Conservation (phyloP, 2,329 filamentous ascomycete genomes). For the Dothiorella sarmentorum region DNA sequence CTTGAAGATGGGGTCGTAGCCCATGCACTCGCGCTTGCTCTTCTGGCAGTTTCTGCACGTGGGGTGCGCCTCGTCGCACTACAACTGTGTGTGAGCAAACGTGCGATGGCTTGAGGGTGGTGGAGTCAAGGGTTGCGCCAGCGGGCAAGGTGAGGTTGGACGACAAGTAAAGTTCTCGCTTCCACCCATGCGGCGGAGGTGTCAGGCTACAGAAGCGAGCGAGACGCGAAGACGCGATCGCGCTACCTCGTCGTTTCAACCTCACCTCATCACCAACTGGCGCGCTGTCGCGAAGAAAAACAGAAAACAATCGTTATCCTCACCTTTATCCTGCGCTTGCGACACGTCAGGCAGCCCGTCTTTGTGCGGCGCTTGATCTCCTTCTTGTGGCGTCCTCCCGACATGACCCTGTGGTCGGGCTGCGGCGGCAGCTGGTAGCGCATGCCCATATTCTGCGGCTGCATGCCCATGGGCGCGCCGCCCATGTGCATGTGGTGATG, state of each 20-base stretch:
- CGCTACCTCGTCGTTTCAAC: slow-evolving; percentile 26
- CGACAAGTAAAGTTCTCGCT: slow-evolving; percentile 34
- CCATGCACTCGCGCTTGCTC: slow-evolving; percentile 80
- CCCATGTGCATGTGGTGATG: slow-evolving; percentile 15
- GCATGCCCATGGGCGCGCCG: slow-evolving; percentile 43
- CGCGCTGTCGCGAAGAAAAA: slow-evolving; percentile 4
- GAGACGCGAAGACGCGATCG: slow-evolving; percentile 19
- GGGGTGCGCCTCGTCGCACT: slow-evolving; percentile 97
- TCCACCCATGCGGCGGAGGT: slow-evolving; percentile 30
- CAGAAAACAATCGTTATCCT: slow-evolving; percentile 22
- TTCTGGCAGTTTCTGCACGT: slow-evolving; percentile 88
- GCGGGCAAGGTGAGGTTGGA: slow-evolving; percentile 29
- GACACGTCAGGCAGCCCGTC: slow-evolving; percentile 62
- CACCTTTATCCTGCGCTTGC: slow-evolving; percentile 68
- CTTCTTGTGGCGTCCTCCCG: slow-evolving; percentile 63
- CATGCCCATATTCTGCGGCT: slow-evolving; percentile 46
- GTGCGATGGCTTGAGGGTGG: neutral
- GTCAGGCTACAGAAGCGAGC: slow-evolving; percentile 16
- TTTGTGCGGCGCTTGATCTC: slow-evolving; percentile 75
- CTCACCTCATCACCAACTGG: slow-evolving; percentile 13
- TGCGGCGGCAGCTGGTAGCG: slow-evolving; percentile 56
- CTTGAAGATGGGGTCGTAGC: slow-evolving; percentile 86
- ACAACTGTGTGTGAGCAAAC: slow-evolving; percentile 21
- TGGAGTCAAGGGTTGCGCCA: neutral
- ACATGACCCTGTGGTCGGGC: slow-evolving; percentile 53